Conservation (phyloP, 768 basidiomycete species). For the Mycena maculata region DNA sequence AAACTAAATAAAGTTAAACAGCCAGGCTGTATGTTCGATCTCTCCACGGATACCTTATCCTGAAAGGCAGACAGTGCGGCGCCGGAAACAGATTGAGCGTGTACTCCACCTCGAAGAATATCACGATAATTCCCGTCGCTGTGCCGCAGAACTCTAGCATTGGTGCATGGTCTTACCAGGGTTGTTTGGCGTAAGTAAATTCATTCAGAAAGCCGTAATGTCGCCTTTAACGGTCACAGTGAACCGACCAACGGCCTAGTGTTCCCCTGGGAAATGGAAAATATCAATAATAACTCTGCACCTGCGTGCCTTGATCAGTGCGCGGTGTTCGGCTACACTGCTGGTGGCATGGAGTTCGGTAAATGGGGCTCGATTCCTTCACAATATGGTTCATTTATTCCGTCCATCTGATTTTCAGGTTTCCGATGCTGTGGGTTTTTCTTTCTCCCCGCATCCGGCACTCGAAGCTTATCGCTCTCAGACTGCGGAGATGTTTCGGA, state of each 20-base stretch:
- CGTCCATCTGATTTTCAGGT: slow-evolving; percentile 53
- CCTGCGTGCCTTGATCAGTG: slow-evolving; percentile 76
- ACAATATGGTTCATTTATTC: no score
- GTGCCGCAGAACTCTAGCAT: slow-evolving; percentile 63
- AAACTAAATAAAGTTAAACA: slow-evolving; percentile 14
- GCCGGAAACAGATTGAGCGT: slow-evolving; percentile 77
- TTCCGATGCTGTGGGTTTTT: slow-evolving; percentile 67
- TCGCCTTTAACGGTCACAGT: no score
- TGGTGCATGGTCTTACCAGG: slow-evolving; percentile 72
- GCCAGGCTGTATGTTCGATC: slow-evolving; percentile 22
- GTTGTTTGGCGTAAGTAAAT: slow-evolving; percentile 69
- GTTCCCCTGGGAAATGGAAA: slow-evolving; percentile 71
- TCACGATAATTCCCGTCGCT: slow-evolving; percentile 72
- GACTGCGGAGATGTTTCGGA: slow-evolving; percentile 78
- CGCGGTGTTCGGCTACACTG: slow-evolving; percentile 76
- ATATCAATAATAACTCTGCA: slow-evolving; percentile 71
- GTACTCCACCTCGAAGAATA: slow-evolving; percentile 63
- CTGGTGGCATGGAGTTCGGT: slow-evolving; percentile 69
- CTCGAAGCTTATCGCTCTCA: slow-evolving; percentile 37
- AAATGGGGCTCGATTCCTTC: slow-evolving; percentile 39
- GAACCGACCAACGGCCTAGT: slow-evolving; percentile 60
- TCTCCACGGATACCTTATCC: slow-evolving; percentile 58
- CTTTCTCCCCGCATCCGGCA: neutral
- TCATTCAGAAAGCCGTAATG: neutral
- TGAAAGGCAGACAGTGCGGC: slow-evolving; percentile 58